Base-by-base conservation (phyloP, 371 early-diverging fungal genomes). In the Polyrhizophydium stewartii region DNA sequence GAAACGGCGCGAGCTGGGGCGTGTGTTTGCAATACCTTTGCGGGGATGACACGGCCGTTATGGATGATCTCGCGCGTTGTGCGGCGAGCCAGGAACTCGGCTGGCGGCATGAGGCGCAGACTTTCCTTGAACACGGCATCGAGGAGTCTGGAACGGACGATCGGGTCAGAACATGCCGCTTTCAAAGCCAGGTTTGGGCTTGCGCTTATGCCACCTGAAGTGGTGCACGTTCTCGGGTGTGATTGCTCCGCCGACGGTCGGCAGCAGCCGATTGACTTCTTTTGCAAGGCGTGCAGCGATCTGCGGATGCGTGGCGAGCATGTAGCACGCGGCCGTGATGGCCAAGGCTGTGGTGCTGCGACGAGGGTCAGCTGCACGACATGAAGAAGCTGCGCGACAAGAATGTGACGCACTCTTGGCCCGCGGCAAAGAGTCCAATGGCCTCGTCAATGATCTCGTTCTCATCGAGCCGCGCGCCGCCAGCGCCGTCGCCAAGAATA, bases 51-150 rank as follows among this genome's bases (percentile, higher is more conserved):
- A 25, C n/a, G 16, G 9, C 51, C 51, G 16, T 25, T n/a, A n/a
- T 16, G 51, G 12, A 12, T n/a, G 24, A 50, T 12, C 10, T 10
- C 12, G n/a, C 16, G 1, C 16, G 19, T 32, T 9, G 57, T 45
- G 25, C 12, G 22, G 21, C 77, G 64, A 21, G 46, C 32, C 28
- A 72, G 22, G 1, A 38, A 41, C 22, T 60, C 37, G 37, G 63
- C 71, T 9, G 67, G 64, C 2, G 72, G 58, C 51, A 70, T 60
- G 32, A 70, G 53, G 17, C 77, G 62, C 30, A 67, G 66, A 17
- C 64, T 50, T 61, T 76, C 77, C 32, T 73, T 76, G 35, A 76
- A 52, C 25, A 69, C 63, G 9, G 27, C 37, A 21, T 73, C 72
- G 37, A 68, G 24, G 62, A 67, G 73, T 28, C 55, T 53, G 24